Evolutionary conservation across 257 asterid species (phyloP).

Genomic region (Cordia subcordata): DNA sequence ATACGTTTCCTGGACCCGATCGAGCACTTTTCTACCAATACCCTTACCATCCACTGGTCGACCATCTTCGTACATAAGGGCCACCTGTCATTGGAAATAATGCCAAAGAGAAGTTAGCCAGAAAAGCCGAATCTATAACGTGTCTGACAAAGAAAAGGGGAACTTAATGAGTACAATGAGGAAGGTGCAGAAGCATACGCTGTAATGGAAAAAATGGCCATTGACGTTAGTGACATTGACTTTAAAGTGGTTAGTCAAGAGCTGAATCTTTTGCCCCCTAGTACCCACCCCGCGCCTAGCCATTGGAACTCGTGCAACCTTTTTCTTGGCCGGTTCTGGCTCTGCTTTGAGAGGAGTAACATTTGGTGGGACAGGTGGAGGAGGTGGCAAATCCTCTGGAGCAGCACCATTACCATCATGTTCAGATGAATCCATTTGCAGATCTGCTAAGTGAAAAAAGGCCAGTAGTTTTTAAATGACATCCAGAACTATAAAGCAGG

Average conservation of each 20-base stretch:
- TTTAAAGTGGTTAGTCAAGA: constrained; percentile 81
- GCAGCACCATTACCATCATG: constrained; percentile 38
- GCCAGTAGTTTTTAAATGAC: no score
- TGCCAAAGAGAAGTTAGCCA: not conserved
- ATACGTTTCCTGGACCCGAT: constrained; percentile 71
- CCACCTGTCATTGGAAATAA: constrained; percentile 47
- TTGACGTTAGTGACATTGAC: constrained; percentile 62
- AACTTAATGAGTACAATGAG: not conserved
- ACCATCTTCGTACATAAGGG: constrained; percentile 85
- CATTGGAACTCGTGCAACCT: constrained; percentile 60
- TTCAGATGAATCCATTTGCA: constrained; percentile 1
- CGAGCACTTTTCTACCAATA: constrained; percentile 80
- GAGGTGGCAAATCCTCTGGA: constrained; percentile 63
- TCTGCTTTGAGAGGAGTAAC: constrained; percentile 51
- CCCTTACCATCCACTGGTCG: constrained; percentile 95
- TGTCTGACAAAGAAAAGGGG: no score
- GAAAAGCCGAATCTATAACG: not conserved
- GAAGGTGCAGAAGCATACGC: constrained; percentile 44
- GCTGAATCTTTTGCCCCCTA: constrained; percentile 65
- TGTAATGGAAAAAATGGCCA: constrained; percentile 80
- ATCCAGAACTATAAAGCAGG: no score
- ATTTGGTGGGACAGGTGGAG: constrained; percentile 73
- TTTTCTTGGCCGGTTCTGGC: constrained; percentile 33
- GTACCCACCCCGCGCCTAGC: constrained; percentile 76
- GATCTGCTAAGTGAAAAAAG: not conserved